Evolutionary conservation across 116 monocot genomes (phyloP).

Genomic region (Dioscorea cayenensis): DNA sequence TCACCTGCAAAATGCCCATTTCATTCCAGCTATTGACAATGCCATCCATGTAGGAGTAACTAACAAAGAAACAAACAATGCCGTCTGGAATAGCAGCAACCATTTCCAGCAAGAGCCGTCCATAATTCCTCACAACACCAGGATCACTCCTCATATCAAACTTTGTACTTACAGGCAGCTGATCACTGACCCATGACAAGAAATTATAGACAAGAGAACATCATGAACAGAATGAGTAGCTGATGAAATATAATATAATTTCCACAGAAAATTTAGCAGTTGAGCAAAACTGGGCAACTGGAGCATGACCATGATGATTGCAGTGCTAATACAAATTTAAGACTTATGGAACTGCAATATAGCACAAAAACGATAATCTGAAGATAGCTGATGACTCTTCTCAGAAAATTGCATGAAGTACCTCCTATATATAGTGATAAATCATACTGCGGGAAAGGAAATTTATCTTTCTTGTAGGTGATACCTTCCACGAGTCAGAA

Average conservation of each 20-base stretch:
- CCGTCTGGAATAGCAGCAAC: slow-evolving; percentile 95
- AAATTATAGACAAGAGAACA: neutral
- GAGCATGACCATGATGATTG: too few species aligned
- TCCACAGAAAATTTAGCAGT: too few species aligned
- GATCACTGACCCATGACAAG: slow-evolving; percentile 56
- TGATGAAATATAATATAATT: neutral
- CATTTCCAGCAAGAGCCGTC: slow-evolving; percentile 91
- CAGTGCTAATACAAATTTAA: too few species aligned
- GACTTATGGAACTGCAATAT: too few species aligned
- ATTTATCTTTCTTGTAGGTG: neutral
- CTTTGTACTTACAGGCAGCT: slow-evolving; percentile 98
- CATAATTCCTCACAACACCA: slow-evolving; percentile 98
- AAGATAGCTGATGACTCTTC: too few species aligned
- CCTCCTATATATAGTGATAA: neutral
- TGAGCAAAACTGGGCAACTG: too few species aligned
- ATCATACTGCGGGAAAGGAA: neutral
- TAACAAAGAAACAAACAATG: slow-evolving; percentile 97
- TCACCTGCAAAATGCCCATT: slow-evolving; percentile 92
- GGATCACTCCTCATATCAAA: slow-evolving; percentile 99
- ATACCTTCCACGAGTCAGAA: slow-evolving; percentile 99
- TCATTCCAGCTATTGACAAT: slow-evolving; percentile 98
- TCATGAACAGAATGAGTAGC: neutral
- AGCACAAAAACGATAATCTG: too few species aligned
- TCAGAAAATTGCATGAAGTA: too few species aligned
- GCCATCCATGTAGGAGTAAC: slow-evolving; percentile 99